Base-by-base conservation (phyloP, 2,329 filamentous ascomycete species). In the Fusarium sp. region DNA sequence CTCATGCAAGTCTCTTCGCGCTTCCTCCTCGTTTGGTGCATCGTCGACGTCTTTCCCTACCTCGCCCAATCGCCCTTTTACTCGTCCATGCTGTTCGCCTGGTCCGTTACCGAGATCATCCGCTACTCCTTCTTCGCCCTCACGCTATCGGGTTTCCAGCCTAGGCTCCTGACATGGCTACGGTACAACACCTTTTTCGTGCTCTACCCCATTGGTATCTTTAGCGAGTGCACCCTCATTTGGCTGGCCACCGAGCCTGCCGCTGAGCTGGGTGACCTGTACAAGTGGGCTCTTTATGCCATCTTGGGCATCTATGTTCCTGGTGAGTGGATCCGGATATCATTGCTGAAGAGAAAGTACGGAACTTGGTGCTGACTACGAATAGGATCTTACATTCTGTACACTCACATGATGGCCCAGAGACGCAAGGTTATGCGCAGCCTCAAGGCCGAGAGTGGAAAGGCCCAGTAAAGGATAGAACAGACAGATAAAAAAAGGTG, bases 401-500 rank as follows among this genome's bases (percentile, higher is more conserved):
- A 97, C 82, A 95, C 94, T 24, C 94, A 99, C 84, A 98, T 99
- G 97, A 94, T 98, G 88, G 88, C 88, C 71, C 97, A 99, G 88
- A 89, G 96, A 77, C 88, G 90, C 76, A 97, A 95, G 88, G 90
- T 96, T 64, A 86, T 95, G 86, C 89, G 90, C 64, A 89, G 88
- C 45, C 89, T 91, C 80, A 90, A 88, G 83, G 78, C 81, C 31
- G 79, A 86, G 75, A 80, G 84, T 57, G 78, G 79, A 56, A 87
- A 88, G 80, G 84, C 84, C 16, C 76, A 78, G 64, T 79, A 72
- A 45, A 64, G 16, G 39, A 22, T 50, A 37, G 10, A 35, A 22
- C 1, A 37, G 4, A 5, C 7, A 22, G 37, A 16, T 20, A 22
- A 33, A 35, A 59, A 57, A 45, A 29, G 27, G 27, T 8, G 18